phyloP scores from a whole-genome alignment of 2,329 filamentous ascomycete species.

The Monosporascus sp. region DNA sequence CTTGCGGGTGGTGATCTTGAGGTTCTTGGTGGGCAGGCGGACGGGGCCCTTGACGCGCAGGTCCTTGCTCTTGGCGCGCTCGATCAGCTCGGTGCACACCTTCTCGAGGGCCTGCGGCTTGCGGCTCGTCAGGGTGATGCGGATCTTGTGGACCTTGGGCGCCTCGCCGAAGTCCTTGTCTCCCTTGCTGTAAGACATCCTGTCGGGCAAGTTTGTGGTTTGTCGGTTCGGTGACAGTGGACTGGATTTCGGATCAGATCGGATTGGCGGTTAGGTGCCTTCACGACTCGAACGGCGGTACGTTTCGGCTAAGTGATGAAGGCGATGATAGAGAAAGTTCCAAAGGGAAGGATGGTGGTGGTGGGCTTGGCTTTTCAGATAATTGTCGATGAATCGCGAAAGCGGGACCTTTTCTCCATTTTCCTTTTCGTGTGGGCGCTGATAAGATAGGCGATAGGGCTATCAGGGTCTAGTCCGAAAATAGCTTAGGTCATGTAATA shows the following conservation, averaged over 20 bases:
- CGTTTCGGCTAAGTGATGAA: conserved; percentile 80
- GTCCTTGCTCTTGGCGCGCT: conserved; percentile 97
- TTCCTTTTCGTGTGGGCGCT: not conserved
- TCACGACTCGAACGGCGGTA: conserved; percentile 72
- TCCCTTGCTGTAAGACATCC: conserved; percentile 91
- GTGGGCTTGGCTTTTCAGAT: not conserved
- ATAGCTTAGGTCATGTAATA: not conserved
- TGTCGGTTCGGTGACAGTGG: conserved; percentile 15
- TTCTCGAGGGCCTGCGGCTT: conserved; percentile 96
- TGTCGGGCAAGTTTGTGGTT: conserved; percentile 29
- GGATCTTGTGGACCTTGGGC: conserved; percentile 93
- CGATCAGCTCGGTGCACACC: conserved; percentile 96
- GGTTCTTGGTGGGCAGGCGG: conserved; percentile 93
- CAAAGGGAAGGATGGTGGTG: not conserved
- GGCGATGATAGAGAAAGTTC: conserved; percentile 28
- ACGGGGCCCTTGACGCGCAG: conserved; percentile 98
- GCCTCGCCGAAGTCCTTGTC: conserved; percentile 92
- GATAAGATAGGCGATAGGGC: not conserved
- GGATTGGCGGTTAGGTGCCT: conserved; percentile 35
- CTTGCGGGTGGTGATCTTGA: conserved; percentile 97
- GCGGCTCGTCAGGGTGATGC: conserved; percentile 93
- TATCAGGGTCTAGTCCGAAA: not conserved
- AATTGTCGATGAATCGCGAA: not conserved
- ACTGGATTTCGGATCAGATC: conserved; percentile 2
- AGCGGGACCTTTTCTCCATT: not conserved